These are phyloP conservation scores for Zygoascus hellenicus DNA, from an alignment of 1,139 yeast genomes.

Conservation along the genomic window DNA sequence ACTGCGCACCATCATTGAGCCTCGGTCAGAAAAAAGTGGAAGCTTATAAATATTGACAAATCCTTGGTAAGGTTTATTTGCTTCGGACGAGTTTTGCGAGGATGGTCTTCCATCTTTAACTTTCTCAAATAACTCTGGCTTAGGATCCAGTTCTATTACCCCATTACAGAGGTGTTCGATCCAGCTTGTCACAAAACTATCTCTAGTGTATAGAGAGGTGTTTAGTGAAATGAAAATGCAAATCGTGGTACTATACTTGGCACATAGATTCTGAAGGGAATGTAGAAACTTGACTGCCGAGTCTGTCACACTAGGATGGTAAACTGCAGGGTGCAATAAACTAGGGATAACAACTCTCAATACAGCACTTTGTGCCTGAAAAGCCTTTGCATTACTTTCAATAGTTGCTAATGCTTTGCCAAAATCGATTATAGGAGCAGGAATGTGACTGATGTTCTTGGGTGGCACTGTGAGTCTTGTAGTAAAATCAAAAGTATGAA, in stretches of 20 bases:
- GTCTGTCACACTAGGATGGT: conserved; percentile 44
- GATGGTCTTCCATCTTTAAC: conserved; percentile 9
- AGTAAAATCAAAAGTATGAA: conserved; percentile 51
- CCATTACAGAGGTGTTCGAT: conserved; percentile 63
- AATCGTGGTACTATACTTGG: conserved; percentile 43
- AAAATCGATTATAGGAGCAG: conserved; percentile 1
- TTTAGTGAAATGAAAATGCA: conserved; percentile 55
- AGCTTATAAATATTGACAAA: conserved; percentile 68
- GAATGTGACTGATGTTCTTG: conserved; percentile 43
- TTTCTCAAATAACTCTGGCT: conserved; percentile 62
- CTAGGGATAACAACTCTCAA: conserved; percentile 71
- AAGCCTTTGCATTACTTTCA: conserved; percentile 12
- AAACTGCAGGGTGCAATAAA: conserved; percentile 72
- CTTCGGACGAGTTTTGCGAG: conserved; percentile 13
- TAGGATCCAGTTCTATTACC: conserved; percentile 73
- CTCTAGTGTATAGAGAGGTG: conserved; percentile 61
- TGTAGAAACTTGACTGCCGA: conserved; percentile 59
- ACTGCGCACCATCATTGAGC: conserved; percentile 67
- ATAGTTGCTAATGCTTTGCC: conserved; percentile 7
- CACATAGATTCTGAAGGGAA: conserved; percentile 50
- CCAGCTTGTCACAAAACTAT: conserved; percentile 43
- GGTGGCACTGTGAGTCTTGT: conserved; percentile 56
- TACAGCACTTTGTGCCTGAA: conserved; percentile 31
- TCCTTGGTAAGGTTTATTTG: conserved; percentile 50
- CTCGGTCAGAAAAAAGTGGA: conserved; percentile 68